Evolutionary conservation across 768 basidiomycete genomes (phyloP).

Genomic region (Calocybe indica): DNA sequence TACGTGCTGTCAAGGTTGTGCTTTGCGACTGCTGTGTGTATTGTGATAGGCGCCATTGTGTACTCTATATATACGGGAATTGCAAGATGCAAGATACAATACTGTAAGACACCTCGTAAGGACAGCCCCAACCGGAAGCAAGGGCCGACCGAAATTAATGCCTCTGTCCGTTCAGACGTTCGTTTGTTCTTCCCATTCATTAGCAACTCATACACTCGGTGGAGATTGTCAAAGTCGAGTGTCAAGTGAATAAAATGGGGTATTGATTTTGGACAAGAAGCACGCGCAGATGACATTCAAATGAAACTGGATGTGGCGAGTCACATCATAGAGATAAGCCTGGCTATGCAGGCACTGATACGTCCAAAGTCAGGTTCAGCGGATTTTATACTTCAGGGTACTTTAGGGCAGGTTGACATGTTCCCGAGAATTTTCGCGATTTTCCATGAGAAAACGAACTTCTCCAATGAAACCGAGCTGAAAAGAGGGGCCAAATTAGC

Average conservation of each 20-base stretch:
- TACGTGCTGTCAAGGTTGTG: neutral
- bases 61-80: neutral
- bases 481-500: too few relatives aligned
- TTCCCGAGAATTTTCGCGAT: too few relatives aligned
- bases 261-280: too few relatives aligned
- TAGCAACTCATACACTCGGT: slow-evolving; percentile 49
- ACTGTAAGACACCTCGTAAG: slow-evolving; percentile 64
- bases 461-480: neutral
- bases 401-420: slow-evolving; percentile 1
- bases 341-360: too few relatives aligned
- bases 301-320: too few relatives aligned
- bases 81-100: neutral
- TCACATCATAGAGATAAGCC: too few relatives aligned
- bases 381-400: too few relatives aligned
- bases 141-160: slow-evolving; percentile 56
- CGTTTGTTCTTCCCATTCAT: slow-evolving; percentile 39
- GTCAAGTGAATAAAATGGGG: slow-evolving; percentile 40
- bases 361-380: too few relatives aligned
- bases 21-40: too few relatives aligned
- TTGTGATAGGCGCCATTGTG: too few relatives aligned
- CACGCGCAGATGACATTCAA: too few relatives aligned
- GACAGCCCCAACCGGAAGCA: slow-evolving; percentile 30
- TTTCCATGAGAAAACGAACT: too few relatives aligned
- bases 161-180: slow-evolving; percentile 20
- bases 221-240: slow-evolving; percentile 28